Conservation (phyloP, 2,329 filamentous ascomycete species). For the Dryadomyces sulphureus region DNA sequence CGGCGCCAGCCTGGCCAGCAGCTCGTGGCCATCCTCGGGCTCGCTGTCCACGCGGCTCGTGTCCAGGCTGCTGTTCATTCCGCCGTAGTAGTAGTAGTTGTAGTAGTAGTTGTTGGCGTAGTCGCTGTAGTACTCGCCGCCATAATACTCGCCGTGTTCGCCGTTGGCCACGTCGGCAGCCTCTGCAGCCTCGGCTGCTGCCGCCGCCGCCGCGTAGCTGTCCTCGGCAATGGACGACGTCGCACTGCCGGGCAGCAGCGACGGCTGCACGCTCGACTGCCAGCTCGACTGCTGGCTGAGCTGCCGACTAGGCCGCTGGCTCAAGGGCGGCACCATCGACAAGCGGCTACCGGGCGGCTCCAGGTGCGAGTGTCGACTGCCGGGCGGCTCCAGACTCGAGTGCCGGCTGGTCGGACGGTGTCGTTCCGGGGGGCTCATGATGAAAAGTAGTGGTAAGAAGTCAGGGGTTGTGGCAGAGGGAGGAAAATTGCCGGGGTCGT, state of each 20-base stretch:
- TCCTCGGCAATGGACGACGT: background rate
- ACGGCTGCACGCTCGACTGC: background rate
- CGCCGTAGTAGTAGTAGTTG: slow-evolving; percentile 1
- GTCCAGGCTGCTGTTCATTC: background rate
- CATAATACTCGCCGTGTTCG: background rate
- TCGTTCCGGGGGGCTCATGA: background rate
- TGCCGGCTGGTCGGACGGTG: background rate
- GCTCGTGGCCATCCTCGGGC: background rate
- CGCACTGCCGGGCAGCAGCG: background rate
- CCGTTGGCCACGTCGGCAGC: background rate
- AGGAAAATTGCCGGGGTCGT: too few relatives aligned
- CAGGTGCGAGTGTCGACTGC: background rate
- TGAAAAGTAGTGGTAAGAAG: too few relatives aligned
- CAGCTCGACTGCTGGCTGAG: too few relatives aligned
- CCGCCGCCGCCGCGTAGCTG: background rate
- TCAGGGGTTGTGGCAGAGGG: too few relatives aligned
- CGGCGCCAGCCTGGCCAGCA: background rate
- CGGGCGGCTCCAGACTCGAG: too few relatives aligned
- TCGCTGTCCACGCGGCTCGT: background rate
- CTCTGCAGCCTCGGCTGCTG: background rate
- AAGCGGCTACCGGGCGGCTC: too few relatives aligned
- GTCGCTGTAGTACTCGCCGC: background rate
- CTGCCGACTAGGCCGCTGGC: too few relatives aligned
- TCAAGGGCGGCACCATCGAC: too few relatives aligned
- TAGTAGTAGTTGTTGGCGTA: slow-evolving; percentile 1